A percentile compares a stretch with the other conserved stretches of the same genome.
phyloP scores from a whole-genome alignment of 1,284 basidiomycete genomes.

The Austropuccinia psidii region DNA sequence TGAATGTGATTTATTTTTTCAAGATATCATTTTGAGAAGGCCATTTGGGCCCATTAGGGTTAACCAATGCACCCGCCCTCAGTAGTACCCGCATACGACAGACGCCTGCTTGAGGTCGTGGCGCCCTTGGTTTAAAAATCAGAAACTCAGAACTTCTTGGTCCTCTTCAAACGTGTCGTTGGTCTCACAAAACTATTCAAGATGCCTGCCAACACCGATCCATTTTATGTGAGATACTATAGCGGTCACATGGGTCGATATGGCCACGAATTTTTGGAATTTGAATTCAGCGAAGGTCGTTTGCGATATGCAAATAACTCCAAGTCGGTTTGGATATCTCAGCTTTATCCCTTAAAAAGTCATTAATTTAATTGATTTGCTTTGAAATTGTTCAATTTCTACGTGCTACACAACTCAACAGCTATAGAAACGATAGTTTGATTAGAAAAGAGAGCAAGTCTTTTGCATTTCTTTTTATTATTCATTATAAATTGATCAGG shows the following conservation, averaged over 20 bases:
- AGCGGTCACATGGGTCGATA: slow-evolving; percentile 39
- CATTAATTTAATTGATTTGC: neutral
- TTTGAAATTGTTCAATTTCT: neutral
- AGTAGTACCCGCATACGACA: neutral
- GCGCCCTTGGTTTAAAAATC: no score
- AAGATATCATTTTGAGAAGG: no score
- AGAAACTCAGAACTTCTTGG: no score
- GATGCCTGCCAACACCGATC: slow-evolving; percentile 18
- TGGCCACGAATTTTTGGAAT: slow-evolving; percentile 70
- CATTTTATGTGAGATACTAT: slow-evolving; percentile 33
- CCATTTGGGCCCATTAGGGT: no score
- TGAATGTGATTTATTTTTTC: no score
- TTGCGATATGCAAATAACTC: slow-evolving; percentile 98
- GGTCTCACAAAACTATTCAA: no score
- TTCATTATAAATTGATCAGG: neutral
- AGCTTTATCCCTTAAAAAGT: neutral
- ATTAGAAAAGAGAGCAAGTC: slow-evolving; percentile 93
- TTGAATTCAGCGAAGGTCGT: slow-evolving; percentile 92
- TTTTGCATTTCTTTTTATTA: neutral
- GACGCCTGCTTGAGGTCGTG: no score
- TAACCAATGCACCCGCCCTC: no score
- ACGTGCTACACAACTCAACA: slow-evolving; percentile 20
- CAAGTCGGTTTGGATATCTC: slow-evolving; percentile 52
- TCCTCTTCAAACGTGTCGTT: no score
- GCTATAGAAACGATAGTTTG: slow-evolving; percentile 87